A percentile compares a stretch with the other conserved stretches of the same genome.
Conservation (phyloP, 2,329 filamentous ascomycete genomes). For the Arthroderma sp. region DNA sequence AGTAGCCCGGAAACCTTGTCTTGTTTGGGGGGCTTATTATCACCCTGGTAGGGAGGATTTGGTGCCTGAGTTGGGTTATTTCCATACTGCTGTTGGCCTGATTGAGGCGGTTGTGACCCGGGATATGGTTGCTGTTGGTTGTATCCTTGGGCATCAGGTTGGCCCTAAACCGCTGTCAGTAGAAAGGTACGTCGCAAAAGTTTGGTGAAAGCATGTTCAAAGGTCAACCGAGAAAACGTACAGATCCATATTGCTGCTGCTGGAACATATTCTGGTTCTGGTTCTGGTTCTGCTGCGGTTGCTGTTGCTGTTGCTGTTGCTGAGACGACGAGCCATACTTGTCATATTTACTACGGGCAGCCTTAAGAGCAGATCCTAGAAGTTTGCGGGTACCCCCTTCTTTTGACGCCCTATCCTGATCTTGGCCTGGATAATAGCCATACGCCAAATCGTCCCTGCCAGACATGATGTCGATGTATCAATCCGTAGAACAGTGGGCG, state of each 20-base stretch:
- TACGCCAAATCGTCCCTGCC: conserved; percentile 42
- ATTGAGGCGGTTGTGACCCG: conserved; percentile 2
- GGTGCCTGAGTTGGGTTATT: conserved; percentile 15
- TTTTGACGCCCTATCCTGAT: conserved; percentile 17
- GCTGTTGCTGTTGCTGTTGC: neutral
- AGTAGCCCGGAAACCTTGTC: conserved; percentile 36
- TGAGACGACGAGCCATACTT: conserved; percentile 10
- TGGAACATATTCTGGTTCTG: conserved; percentile 10
- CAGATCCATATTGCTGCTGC: conserved; percentile 12
- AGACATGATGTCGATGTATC: conserved; percentile 18
- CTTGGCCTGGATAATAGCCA: conserved; percentile 36
- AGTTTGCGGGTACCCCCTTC: conserved; percentile 36
- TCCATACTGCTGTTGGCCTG: conserved; percentile 9
- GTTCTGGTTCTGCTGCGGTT: conserved; percentile 4
- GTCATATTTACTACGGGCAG: conserved; percentile 30
- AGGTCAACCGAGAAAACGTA: too few species aligned
- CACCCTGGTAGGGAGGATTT: conserved; percentile 17
- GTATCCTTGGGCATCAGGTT: conserved; percentile 8
- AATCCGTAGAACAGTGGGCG: neutral
- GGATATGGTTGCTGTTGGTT: conserved; percentile 6
- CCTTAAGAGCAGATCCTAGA: conserved; percentile 39
- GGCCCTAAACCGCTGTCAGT: conserved; percentile 8
- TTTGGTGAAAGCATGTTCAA: neutral
- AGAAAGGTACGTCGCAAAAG: neutral
- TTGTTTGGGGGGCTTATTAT: conserved; percentile 22